Percentiles rank a stretch among this genome's conserved stretches.
Conservation (phyloP, 2,329 filamentous ascomycete species). For the Pseudogymnoascus sp. region DNA sequence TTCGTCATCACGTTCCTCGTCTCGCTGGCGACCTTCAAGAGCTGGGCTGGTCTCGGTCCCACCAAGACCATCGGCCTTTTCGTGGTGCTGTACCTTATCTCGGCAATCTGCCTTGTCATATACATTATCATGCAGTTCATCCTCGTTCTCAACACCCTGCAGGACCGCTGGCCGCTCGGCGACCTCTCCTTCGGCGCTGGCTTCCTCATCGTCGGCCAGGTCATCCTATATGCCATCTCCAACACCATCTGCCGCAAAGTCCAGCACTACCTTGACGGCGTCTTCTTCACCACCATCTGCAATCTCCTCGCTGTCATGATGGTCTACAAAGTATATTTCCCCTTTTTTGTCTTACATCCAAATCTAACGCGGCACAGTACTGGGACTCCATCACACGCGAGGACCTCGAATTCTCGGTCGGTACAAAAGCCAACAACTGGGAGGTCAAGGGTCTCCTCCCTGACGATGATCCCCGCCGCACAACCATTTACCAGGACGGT, state of each 20-base stretch:
- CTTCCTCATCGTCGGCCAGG: constrained; percentile 87
- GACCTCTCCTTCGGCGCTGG: constrained; percentile 85
- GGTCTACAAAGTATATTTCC: constrained; percentile 78
- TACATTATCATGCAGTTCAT: constrained; percentile 84
- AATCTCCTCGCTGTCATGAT: constrained; percentile 97
- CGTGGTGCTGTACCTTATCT: constrained; percentile 83
- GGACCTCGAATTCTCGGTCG: constrained; percentile 96
- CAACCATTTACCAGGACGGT: constrained; percentile 26
- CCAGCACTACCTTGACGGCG: constrained; percentile 85
- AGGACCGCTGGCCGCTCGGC: constrained; percentile 91
- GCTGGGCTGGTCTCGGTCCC: constrained; percentile 77
- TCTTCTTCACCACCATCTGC: constrained; percentile 90
- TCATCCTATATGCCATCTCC: constrained; percentile 86
- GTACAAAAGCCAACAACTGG: constrained; percentile 93
- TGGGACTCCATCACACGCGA: constrained; percentile 99
- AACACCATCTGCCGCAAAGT: constrained; percentile 73
- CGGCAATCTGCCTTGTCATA: constrained; percentile 74
- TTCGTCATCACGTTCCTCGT: constrained; percentile 83
- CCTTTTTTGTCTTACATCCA: constrained; percentile 18
- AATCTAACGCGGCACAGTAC: constrained; percentile 50
- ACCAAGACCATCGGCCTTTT: constrained; percentile 84
- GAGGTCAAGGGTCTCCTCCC: constrained; percentile 82
- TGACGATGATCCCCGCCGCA: constrained; percentile 25
- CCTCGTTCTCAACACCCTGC: constrained; percentile 78
- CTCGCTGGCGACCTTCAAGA: constrained; percentile 84